phyloP scores from a whole-genome alignment of 352 stramenopile genomes.

The Phytophthora tubulina region DNA sequence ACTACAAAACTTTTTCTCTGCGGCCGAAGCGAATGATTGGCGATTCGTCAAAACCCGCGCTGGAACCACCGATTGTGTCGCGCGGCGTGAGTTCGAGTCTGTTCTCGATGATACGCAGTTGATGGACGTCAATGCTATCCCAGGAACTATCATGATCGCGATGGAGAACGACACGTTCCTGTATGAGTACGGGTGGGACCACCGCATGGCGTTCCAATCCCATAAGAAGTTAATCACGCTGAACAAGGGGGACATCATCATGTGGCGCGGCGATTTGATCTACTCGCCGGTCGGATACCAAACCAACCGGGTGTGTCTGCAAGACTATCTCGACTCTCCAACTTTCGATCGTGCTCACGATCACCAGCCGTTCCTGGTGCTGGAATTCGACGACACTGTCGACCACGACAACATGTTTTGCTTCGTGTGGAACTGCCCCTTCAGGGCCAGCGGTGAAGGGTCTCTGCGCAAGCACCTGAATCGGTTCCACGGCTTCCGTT shows the following conservation, averaged over 20 bases:
- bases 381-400: background rate
- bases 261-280: conserved; percentile 14
- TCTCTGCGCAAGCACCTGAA: background rate
- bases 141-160: background rate
- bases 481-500: background rate
- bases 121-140: background rate
- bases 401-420: background rate
- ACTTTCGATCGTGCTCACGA: background rate
- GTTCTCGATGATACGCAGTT: background rate
- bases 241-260: background rate
- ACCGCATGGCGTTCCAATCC: background rate
- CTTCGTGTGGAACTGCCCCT: background rate
- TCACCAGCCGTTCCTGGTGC: background rate
- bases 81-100: background rate
- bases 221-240: background rate
- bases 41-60: background rate
- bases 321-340: conserved; percentile 1
- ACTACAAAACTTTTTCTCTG: no score
- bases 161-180: background rate
- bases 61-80: background rate
- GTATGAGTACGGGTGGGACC: conserved; percentile 15
- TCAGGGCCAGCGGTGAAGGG: background rate
- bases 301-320: background rate
- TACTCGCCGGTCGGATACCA: background rate
- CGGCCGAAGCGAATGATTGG: background rate